Percentiles rank a stretch among this genome's conserved stretches.
Conservation (phyloP, 306 rosid species). For the Oemleria cerasiformis region DNA sequence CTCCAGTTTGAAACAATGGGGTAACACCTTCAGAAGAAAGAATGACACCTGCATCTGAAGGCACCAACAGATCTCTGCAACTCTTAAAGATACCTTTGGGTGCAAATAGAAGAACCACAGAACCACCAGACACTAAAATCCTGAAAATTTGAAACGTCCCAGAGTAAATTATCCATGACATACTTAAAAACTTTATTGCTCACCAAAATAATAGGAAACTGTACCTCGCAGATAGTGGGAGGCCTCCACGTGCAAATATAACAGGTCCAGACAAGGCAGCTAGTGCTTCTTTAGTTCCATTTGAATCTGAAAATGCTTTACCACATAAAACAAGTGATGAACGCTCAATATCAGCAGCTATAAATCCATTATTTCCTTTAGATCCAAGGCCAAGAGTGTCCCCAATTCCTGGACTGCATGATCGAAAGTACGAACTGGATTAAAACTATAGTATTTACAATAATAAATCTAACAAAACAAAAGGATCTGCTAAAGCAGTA, state of each 20-base stretch:
- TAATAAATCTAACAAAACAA: not conserved
- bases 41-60: slow-evolving; percentile 42
- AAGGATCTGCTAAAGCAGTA: not conserved
- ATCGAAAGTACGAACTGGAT: not conserved
- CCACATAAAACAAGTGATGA: slow-evolving; percentile 49
- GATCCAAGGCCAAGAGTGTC: slow-evolving; percentile 28
- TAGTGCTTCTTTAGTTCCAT: slow-evolving; percentile 38
- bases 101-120: slow-evolving; percentile 40
- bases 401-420: slow-evolving; percentile 37
- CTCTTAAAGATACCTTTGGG: slow-evolving; percentile 31
- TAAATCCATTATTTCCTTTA: slow-evolving; percentile 34
- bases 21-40: slow-evolving; percentile 36
- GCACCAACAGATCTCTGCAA: slow-evolving; percentile 35
- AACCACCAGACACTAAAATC: slow-evolving; percentile 38
- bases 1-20: slow-evolving; percentile 29
- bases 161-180: not conserved
- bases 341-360: slow-evolving; percentile 45
- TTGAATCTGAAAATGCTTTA: slow-evolving; percentile 39
- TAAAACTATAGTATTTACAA: not conserved
- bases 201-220: not conserved
- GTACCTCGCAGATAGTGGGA: slow-evolving; percentile 46
- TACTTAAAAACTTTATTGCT: not conserved
- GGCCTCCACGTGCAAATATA: slow-evolving; percentile 43
- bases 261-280: slow-evolving; percentile 40
- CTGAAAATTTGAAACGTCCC: slow-evolving; percentile 36